A percentile compares a stretch with the other conserved stretches of the same genome.
phyloP scores from a whole-genome alignment of 1,139 yeast genomes.

The Entelexis sorbosivorans region DNA sequence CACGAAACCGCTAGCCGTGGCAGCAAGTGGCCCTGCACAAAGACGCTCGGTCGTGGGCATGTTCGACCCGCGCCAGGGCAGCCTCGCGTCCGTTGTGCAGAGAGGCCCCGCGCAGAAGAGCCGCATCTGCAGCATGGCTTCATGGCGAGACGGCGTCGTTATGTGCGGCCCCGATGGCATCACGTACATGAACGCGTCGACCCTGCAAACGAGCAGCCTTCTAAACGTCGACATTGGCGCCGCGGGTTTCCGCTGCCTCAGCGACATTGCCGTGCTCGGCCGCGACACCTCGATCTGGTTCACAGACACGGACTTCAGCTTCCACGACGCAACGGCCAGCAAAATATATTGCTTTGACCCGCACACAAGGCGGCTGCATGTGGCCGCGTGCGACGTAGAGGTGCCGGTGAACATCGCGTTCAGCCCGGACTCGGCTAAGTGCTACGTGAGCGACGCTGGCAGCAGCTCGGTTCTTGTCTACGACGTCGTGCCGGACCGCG shows the following conservation, averaged over 20 bases:
- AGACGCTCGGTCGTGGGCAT: not conserved
- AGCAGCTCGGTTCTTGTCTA: not conserved
- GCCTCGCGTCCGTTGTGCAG: not conserved
- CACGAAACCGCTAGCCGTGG: not conserved
- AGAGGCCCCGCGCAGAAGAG: not conserved
- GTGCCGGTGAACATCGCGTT: conserved; percentile 3
- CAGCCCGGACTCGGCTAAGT: not conserved
- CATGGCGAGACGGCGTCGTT: conserved; percentile 4
- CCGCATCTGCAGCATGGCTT: not conserved
- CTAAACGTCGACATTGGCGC: not conserved
- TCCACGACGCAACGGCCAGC: conserved; percentile 3
- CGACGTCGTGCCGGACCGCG: not conserved
- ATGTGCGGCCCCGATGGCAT: conserved; percentile 5
- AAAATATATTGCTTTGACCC: conserved; percentile 3
- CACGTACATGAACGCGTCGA: not conserved
- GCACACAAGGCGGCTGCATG: not conserved
- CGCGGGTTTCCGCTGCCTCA: not conserved
- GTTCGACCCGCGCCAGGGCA: not conserved
- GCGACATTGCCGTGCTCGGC: not conserved
- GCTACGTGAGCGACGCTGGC: conserved; percentile 2
- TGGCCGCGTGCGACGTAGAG: not conserved
- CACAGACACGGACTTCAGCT: conserved; percentile 1
- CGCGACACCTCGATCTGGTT: not conserved
- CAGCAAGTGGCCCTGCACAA: not conserved
- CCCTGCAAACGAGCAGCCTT: not conserved